Percentiles rank a stretch among this genome's conserved stretches.
These are phyloP conservation scores for Fusarium drepaniforme DNA, from an alignment of 2,329 filamentous ascomycete genomes.

Conservation along the genomic window DNA sequence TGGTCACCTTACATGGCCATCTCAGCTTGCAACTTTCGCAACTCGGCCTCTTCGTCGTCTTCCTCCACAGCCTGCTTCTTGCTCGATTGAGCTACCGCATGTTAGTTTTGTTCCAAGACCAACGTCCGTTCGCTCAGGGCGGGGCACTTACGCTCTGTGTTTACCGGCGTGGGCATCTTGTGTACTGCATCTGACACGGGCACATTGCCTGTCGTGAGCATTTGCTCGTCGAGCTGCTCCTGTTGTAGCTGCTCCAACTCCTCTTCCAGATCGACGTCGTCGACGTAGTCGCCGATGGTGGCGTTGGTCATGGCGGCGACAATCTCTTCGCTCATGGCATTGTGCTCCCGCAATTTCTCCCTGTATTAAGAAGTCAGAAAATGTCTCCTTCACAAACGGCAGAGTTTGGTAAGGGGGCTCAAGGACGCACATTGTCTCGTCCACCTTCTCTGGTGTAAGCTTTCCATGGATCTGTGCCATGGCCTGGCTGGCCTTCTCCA, in stretches of 20 bases:
- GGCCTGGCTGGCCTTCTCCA: slow-evolving; percentile 89
- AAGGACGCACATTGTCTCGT: slow-evolving; percentile 86
- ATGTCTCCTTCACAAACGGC: neutral
- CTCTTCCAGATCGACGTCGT: slow-evolving; percentile 88
- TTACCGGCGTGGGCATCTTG: slow-evolving; percentile 80
- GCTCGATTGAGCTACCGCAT: slow-evolving; percentile 46
- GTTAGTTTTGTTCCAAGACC: slow-evolving; percentile 24
- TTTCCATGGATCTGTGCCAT: slow-evolving; percentile 95
- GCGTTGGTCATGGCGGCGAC: slow-evolving; percentile 83
- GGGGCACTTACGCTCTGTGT: slow-evolving; percentile 77
- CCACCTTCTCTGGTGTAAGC: slow-evolving; percentile 93
- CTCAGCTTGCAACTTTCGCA: slow-evolving; percentile 92
- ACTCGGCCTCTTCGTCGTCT: slow-evolving; percentile 95
- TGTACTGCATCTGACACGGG: slow-evolving; percentile 84
- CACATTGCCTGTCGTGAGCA: slow-evolving; percentile 89
- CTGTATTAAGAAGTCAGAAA: slow-evolving; percentile 62
- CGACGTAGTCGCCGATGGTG: slow-evolving; percentile 75
- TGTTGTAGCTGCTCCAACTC: slow-evolving; percentile 91
- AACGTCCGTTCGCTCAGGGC: neutral
- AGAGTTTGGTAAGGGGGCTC: neutral
- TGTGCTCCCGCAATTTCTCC: slow-evolving; percentile 92
- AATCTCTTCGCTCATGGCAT: slow-evolving; percentile 94
- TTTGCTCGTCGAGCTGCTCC: slow-evolving; percentile 91
- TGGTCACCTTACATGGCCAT: slow-evolving; percentile 84
- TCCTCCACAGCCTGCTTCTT: slow-evolving; percentile 70